Evolutionary conservation across 345 rosid species (phyloP).

Genomic region (Populus alba): DNA sequence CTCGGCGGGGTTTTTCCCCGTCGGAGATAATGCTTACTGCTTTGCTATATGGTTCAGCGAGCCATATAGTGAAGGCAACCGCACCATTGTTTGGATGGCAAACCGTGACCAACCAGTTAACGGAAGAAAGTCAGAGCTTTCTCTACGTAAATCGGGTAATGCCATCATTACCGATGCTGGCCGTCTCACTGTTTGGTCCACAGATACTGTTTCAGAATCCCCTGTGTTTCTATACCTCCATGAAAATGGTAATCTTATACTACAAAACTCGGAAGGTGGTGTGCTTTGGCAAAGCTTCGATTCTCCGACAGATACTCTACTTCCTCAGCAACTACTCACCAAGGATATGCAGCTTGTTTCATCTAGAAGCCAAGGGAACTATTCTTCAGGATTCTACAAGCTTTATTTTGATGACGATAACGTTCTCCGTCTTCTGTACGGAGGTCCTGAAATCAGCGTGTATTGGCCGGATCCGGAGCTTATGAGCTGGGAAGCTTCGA

Average conservation of each 20-base stretch:
- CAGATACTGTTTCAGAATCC: not conserved
- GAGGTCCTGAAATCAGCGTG: not conserved
- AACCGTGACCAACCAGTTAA: constrained; percentile 31
- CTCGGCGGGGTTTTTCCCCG: constrained; percentile 21
- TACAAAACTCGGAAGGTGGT: not conserved
- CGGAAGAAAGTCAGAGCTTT: constrained; percentile 28
- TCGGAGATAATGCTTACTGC: constrained; percentile 25
- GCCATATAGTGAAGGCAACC: not conserved
- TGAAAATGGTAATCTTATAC: constrained; percentile 2
- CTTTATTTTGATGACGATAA: not conserved
- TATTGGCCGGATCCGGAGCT: not conserved
- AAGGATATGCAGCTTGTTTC: not conserved
- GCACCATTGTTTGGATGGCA: constrained; percentile 35
- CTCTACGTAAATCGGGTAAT: constrained; percentile 8
- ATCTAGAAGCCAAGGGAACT: not conserved
- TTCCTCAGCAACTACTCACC: not conserved
- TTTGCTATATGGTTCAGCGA: constrained; percentile 30
- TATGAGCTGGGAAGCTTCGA: not conserved
- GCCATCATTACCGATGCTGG: constrained; percentile 27
- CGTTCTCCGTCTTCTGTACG: constrained; percentile 3
- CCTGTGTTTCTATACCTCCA: not conserved
- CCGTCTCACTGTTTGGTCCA: not conserved
- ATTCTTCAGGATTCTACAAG: constrained; percentile 6
- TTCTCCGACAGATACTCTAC: constrained; percentile 4
- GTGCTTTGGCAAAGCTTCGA: constrained; percentile 2